Evolutionary conservation across 768 basidiomycete genomes (phyloP).

Genomic region (Boletus rubescentipes): DNA sequence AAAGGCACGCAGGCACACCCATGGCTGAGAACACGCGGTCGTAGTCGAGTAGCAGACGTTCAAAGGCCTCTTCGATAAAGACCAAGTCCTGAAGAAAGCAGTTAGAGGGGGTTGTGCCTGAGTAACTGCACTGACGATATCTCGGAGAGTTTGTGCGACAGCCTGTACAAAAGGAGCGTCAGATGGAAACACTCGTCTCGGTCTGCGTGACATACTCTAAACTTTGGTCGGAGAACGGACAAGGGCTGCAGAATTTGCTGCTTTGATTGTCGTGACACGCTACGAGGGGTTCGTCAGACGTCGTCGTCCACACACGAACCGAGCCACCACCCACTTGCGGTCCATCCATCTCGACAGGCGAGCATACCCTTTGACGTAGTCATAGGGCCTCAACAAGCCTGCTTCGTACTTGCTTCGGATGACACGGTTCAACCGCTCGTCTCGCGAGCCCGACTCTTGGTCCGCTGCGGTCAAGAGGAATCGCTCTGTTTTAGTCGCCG

Average conservation of each 20-base stretch:
- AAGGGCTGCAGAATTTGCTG: constrained; percentile 90
- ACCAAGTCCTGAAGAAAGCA: constrained; percentile 68
- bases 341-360: constrained; percentile 95
- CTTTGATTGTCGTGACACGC: constrained; percentile 87
- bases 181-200: neutral
- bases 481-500: constrained; percentile 78
- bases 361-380: constrained; percentile 95
- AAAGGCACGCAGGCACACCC: constrained; percentile 95
- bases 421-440: constrained; percentile 86
- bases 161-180: constrained; percentile 41
- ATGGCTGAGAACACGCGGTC: constrained; percentile 94
- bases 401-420: constrained; percentile 98
- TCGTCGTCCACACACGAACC: neutral
- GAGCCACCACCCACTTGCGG: constrained; percentile 57
- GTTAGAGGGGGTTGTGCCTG: neutral
- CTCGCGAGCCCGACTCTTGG: constrained; percentile 86
- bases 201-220: constrained; percentile 52
- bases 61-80: constrained; percentile 97
- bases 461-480: constrained; percentile 95
- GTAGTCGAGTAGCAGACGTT: constrained; percentile 91
- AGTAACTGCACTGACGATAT: constrained; percentile 52
- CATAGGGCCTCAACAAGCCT: constrained; percentile 90
- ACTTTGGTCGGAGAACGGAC: constrained; percentile 81
- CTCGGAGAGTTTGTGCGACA: constrained; percentile 80
- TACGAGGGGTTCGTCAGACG: constrained; percentile 26